Evolutionary conservation across 2,329 filamentous ascomycete genomes (phyloP).

Genomic region (Fusarium sp.): DNA sequence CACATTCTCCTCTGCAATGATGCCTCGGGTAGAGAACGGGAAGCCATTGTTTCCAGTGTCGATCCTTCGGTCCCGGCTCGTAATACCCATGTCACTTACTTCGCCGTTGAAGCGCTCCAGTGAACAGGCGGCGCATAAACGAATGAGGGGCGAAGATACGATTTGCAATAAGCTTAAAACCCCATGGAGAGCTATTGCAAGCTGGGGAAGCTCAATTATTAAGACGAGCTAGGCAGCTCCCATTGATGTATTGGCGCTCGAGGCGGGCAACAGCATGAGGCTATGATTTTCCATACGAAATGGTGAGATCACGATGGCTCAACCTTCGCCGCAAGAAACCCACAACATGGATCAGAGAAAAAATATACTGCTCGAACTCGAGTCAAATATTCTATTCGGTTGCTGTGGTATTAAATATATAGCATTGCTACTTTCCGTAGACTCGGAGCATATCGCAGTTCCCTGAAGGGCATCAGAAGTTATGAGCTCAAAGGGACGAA

Average conservation of each 20-base stretch:
- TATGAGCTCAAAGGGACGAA: not conserved
- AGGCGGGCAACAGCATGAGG: not conserved
- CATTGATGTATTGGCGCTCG: not conserved
- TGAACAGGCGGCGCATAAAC: slow-evolving; percentile 26
- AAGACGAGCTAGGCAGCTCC: not conserved
- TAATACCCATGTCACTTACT: slow-evolving; percentile 18
- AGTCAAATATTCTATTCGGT: too few species aligned
- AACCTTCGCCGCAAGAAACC: not conserved
- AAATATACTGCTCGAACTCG: not conserved
- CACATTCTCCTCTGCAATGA: not conserved
- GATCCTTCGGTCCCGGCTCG: slow-evolving; percentile 4
- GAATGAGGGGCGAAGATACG: slow-evolving; percentile 9
- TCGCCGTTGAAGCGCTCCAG: slow-evolving; percentile 30
- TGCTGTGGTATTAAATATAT: not conserved
- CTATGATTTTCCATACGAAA: not conserved
- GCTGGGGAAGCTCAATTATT: not conserved
- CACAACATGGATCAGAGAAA: not conserved
- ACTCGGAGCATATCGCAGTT: not conserved
- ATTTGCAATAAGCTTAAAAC: not conserved
- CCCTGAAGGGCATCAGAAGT: not conserved
- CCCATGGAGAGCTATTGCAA: not conserved
- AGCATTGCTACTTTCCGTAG: not conserved
- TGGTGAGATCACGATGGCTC: not conserved
- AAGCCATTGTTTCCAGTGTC: slow-evolving; percentile 3
- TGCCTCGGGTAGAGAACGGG: not conserved